Percentiles rank a stretch among this genome's conserved stretches.
These are phyloP conservation scores for Elsinoe ampelina DNA, from an alignment of 2,329 filamentous ascomycete species.

Conservation along the genomic window DNA sequence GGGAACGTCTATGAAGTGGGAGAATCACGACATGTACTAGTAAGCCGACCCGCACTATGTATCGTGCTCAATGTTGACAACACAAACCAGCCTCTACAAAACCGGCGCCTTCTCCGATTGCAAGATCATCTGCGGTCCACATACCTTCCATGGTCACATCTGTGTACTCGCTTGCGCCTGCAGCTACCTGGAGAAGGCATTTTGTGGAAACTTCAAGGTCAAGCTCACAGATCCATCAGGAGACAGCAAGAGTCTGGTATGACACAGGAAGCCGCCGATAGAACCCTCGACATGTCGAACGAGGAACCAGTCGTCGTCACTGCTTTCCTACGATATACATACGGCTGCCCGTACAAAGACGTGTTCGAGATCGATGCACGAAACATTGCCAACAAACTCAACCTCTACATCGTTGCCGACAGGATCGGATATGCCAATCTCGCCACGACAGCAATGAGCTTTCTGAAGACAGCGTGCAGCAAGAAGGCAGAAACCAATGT, in stretches of 20 bases:
- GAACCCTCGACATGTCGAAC: background rate
- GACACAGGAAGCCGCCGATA: background rate
- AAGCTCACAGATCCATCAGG: background rate
- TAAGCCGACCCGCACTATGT: no score
- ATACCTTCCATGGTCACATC: background rate
- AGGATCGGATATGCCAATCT: background rate
- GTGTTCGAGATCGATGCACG: background rate
- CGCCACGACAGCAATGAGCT: background rate
- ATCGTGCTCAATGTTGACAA: no score
- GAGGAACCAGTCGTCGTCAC: background rate
- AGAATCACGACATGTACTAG: no score
- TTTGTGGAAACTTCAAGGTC: slow-evolving; percentile 8
- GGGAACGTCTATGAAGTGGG: no score
- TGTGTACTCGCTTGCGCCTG: background rate
- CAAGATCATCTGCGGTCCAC: background rate
- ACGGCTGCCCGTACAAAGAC: background rate
- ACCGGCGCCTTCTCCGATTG: background rate
- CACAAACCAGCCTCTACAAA: background rate
- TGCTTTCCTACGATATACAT: background rate
- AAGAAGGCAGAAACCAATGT: background rate
- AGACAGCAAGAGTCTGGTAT: background rate
- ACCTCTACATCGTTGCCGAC: background rate
- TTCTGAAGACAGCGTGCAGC: background rate
- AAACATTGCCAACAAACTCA: background rate
- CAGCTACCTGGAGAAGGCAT: slow-evolving; percentile 3